Evolutionary conservation across 2,329 filamentous ascomycete species (phyloP).

Genomic region (Harringtonia lauricola): DNA sequence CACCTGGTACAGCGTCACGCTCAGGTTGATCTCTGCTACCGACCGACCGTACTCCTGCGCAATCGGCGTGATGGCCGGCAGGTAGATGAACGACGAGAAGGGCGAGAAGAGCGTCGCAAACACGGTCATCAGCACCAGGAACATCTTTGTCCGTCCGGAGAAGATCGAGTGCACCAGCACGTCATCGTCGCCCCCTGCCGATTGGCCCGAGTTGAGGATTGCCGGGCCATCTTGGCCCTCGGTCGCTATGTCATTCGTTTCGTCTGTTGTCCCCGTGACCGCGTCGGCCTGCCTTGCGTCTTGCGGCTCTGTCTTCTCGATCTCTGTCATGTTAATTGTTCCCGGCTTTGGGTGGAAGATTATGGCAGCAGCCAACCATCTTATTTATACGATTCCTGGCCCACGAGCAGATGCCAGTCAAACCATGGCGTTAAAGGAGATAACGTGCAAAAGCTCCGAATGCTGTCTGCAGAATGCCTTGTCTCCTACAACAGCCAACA

Average conservation of each 20-base stretch:
- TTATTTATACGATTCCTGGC: no score
- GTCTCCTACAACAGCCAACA: no score
- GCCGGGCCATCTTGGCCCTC: neutral
- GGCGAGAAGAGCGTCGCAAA: conserved; percentile 20
- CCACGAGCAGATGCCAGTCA: no score
- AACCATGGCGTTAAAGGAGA: no score
- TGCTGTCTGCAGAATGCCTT: no score
- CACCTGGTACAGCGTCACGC: conserved; percentile 32
- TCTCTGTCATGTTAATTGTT: no score
- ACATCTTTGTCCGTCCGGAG: conserved; percentile 14
- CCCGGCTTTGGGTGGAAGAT: no score
- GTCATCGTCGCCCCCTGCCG: neutral
- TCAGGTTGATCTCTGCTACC: conserved; percentile 24
- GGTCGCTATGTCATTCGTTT: no score
- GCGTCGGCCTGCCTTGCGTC: neutral
- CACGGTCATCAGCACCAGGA: conserved; percentile 18
- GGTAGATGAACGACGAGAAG: conserved; percentile 27
- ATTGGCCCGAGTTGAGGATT: neutral
- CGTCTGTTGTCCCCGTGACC: neutral
- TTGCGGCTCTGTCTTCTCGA: neutral
- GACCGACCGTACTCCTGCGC: conserved; percentile 25
- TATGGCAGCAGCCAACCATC: no score
- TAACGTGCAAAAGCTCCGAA: no score
- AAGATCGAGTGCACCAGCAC: conserved; percentile 13
- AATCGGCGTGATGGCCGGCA: conserved; percentile 31